These are phyloP conservation scores for Davidsoniella australis DNA, from an alignment of 2,329 filamentous ascomycete species.

Conservation along the genomic window DNA sequence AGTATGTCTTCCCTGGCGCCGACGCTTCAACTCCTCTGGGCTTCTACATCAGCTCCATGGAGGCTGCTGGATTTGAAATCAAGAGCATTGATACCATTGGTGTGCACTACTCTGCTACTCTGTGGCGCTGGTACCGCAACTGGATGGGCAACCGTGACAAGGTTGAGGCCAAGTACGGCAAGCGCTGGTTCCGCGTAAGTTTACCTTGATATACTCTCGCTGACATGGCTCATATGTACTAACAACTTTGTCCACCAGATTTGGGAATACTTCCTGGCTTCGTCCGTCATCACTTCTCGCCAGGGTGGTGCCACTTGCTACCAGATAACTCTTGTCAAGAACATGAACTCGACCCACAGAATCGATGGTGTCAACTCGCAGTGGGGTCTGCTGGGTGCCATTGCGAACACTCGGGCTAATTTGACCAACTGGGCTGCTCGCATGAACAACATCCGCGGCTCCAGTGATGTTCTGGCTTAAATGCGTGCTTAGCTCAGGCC, in stretches of 20 bases:
- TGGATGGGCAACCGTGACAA: slow-evolving; percentile 91
- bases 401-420: slow-evolving; percentile 20
- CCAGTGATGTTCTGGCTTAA: slow-evolving; percentile 9
- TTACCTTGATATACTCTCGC: neutral
- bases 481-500: too few relatives aligned
- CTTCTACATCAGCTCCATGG: slow-evolving; percentile 69
- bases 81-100: slow-evolving; percentile 86
- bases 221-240: neutral
- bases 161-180: slow-evolving; percentile 86
- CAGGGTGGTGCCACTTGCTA: slow-evolving; percentile 75
- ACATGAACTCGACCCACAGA: slow-evolving; percentile 73
- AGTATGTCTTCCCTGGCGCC: slow-evolving; percentile 94
- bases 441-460: slow-evolving; percentile 12
- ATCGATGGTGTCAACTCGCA: slow-evolving; percentile 56
- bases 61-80: slow-evolving; percentile 65
- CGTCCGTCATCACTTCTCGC: slow-evolving; percentile 66
- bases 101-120: slow-evolving; percentile 88
- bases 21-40: slow-evolving; percentile 88
- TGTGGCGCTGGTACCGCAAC: slow-evolving; percentile 98
- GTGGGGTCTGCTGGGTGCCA: slow-evolving; percentile 49
- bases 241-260: slow-evolving; percentile 31
- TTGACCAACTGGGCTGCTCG: slow-evolving; percentile 17
- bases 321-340: slow-evolving; percentile 78
- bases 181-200: slow-evolving; percentile 82
- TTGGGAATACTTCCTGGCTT: slow-evolving; percentile 84